Percentiles rank a stretch among this genome's conserved stretches.
Evolutionary conservation across 2,329 filamentous ascomycete genomes (phyloP).

Genomic region (Colletotrichum spinosum): DNA sequence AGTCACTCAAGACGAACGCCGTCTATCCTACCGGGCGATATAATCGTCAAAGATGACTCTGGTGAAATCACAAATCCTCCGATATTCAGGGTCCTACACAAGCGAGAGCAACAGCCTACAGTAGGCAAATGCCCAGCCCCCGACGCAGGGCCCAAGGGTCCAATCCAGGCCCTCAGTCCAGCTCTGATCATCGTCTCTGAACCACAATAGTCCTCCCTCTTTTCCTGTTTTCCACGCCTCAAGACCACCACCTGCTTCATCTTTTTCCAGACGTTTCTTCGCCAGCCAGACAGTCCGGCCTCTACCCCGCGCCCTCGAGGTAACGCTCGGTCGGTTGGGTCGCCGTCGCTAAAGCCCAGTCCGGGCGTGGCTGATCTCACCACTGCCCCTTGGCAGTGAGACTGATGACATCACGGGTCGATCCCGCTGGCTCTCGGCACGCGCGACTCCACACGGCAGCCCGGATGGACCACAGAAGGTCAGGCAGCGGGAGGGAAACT

Average conservation of each 20-base stretch:
- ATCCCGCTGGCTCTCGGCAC: slow-evolving; percentile 2
- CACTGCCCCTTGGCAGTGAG: slow-evolving; percentile 21
- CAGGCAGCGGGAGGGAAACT: not conserved
- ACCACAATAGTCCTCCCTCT: not conserved
- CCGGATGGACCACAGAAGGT: not conserved
- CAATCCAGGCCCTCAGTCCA: not conserved
- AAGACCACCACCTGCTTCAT: not conserved
- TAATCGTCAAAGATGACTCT: not conserved
- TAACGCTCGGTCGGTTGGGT: not conserved
- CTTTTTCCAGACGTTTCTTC: not conserved
- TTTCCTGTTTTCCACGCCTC: slow-evolving; percentile 16
- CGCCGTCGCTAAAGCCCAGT: not conserved
- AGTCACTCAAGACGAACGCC: not conserved
- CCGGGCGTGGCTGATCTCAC: slow-evolving; percentile 18
- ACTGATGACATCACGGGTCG: slow-evolving; percentile 33
- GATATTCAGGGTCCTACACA: slow-evolving; percentile 1
- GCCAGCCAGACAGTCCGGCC: not conserved
- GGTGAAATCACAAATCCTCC: not conserved
- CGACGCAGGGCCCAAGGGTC: not conserved
- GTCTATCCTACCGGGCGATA: not conserved
- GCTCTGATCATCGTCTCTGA: slow-evolving; percentile 3
- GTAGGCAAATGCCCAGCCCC: not conserved
- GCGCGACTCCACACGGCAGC: not conserved
- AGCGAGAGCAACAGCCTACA: not conserved
- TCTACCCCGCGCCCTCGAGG: slow-evolving; percentile 3